phyloP scores from a whole-genome alignment of 73 alveolate genomes.

The Paramecium octaurelia region DNA sequence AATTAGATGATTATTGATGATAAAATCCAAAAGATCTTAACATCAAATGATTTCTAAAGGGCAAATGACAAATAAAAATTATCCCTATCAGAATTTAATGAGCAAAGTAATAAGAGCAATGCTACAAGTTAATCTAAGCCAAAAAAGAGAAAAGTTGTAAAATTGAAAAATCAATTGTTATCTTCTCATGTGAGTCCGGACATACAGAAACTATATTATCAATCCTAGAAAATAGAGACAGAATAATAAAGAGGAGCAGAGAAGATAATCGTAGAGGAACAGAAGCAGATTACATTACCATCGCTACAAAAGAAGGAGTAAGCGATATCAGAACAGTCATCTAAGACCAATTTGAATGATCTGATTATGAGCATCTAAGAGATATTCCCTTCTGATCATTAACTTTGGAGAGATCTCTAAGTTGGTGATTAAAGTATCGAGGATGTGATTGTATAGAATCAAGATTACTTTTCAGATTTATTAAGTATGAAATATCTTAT shows the following conservation, averaged over 20 bases:
- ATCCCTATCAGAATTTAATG: not conserved
- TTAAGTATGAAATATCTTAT: not conserved
- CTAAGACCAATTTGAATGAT: not conserved
- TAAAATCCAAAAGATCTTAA: not conserved
- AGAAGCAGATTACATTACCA: not conserved
- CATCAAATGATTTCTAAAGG: not conserved
- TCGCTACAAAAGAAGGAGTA: not conserved
- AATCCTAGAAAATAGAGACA: not conserved
- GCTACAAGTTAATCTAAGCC: not conserved
- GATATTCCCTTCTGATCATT: slow-evolving; percentile 20
- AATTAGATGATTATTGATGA: not conserved
- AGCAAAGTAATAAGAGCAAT: not conserved
- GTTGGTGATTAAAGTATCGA: not conserved
- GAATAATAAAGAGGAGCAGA: not conserved
- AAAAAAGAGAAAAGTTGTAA: not conserved
- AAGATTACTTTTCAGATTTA: not conserved
- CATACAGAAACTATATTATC: not conserved
- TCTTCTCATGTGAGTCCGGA: slow-evolving; percentile 24
- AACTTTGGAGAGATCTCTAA: not conserved
- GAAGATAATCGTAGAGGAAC: not conserved
- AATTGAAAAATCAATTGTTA: not conserved
- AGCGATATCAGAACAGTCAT: not conserved
- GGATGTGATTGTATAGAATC: not conserved
- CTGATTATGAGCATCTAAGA: not conserved
- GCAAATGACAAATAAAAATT: not conserved